Percentiles rank a stretch among this genome's conserved stretches.
Evolutionary conservation across 345 rosid species (phyloP).

Genomic region (Populus davidiana): DNA sequence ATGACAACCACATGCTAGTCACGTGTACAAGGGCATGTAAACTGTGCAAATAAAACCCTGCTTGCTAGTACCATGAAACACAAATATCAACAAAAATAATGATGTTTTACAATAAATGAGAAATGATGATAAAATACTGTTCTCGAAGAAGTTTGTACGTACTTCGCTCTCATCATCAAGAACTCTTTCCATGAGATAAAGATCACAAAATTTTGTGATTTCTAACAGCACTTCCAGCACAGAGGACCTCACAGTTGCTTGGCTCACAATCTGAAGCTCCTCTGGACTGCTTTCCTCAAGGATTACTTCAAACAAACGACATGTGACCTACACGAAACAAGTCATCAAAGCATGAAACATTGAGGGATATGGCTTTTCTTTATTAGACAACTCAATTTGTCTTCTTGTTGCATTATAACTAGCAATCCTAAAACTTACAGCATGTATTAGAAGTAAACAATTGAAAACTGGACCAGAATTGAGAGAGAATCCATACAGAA

Average conservation of each 20-base stretch:
- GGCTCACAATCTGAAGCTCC: constrained; percentile 68
- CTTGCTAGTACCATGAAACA: not conserved
- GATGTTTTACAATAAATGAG: constrained; percentile 2
- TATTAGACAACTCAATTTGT: not conserved
- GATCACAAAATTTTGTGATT: constrained; percentile 84
- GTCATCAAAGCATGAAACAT: constrained; percentile 4
- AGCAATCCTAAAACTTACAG: not conserved
- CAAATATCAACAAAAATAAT: not conserved
- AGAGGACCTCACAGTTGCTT: constrained; percentile 85
- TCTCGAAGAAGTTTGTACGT: constrained; percentile 23
- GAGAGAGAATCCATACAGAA: not conserved
- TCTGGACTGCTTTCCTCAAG: constrained; percentile 89
- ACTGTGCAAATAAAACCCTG: not conserved
- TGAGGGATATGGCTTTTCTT: constrained; percentile 12
- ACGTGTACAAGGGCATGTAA: not conserved
- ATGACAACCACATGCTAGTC: not conserved
- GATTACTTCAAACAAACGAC: constrained; percentile 84
- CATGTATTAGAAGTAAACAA: not conserved
- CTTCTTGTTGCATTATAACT: not conserved
- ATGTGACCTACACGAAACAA: constrained; percentile 63
- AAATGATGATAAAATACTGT: not conserved
- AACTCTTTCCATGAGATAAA: constrained; percentile 99
- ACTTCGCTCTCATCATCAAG: constrained; percentile 89
- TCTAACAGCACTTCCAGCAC: constrained; percentile 92
- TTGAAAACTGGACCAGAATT: not conserved